Evolutionary conservation across 352 stramenopile species (phyloP), one percentile per base, ranked within the genome.

Genomic region (Pythium scleroteichum): DNA sequence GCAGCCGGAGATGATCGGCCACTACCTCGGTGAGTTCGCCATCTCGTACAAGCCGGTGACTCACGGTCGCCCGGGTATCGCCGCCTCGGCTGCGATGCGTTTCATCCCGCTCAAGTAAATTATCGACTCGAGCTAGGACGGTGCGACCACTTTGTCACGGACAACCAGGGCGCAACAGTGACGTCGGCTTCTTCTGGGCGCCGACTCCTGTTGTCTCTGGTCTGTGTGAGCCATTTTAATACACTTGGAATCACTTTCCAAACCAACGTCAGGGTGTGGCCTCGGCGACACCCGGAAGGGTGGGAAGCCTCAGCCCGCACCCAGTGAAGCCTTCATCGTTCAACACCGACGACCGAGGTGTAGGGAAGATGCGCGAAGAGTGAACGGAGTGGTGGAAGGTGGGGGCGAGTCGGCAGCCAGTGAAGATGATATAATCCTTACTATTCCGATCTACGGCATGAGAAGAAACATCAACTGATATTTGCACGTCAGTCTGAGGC

Each of bases 61-160:
- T 73, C 97, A 99, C 87, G 96, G 97, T 85, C 95, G 97, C 82
- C 97, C 97, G 68, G 97, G 97, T 96, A 99, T 99, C 68, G 97
- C 95, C 59, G 96, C 96, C 50, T 98, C 96, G 54, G 97, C 98
- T 82, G 92, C 94, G 78, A 96, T 90, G 59, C 93, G 97, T 79
- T 99, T 99, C 90, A 99, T 99, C 79, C 98, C 98, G 72, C 96
- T 99, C 76, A 99, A 99, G 78, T 99, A 98, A 92, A 67, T 53
- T 52, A 35, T 53, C 19, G 33, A 32, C 54, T 29, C 29, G 29
- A 35, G 29, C 29, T 35, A 35, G 29, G 29, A 35, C 29, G 29
- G 29, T 35, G 29, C 29, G 29, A 35, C 29, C 29, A 35, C 29
- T 35, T 35, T 44, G 38, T 44, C 38, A 44, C 38, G 38, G 38